Conservation (phyloP, 1,284 basidiomycete species). For the Meira nashicola region DNA sequence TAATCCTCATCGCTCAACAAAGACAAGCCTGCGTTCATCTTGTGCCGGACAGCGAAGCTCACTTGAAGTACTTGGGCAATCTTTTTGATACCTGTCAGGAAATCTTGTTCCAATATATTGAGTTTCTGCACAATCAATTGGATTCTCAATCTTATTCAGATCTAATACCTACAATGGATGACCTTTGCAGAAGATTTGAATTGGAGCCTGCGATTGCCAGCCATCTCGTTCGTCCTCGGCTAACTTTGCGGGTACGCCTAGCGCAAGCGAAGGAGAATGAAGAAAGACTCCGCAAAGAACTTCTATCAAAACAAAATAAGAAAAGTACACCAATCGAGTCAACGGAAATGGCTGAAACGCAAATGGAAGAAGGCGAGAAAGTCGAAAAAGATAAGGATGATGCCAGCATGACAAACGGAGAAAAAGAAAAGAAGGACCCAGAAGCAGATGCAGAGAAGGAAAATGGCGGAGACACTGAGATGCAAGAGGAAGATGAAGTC, state of each 20-base stretch:
- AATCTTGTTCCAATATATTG: conserved; percentile 48
- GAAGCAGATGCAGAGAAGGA: conserved; percentile 1
- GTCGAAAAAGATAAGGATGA: not conserved
- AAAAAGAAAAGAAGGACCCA: not conserved
- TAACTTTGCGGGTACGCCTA: conserved; percentile 1
- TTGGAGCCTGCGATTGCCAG: conserved; percentile 47
- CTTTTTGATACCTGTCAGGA: conserved; percentile 47
- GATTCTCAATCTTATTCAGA: conserved; percentile 34
- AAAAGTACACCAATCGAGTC: conserved; percentile 9
- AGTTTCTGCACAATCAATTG: conserved; percentile 44
- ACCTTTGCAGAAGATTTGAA: conserved; percentile 38
- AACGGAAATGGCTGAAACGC: not conserved
- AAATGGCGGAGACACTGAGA: not conserved
- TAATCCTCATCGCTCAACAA: conserved; percentile 49
- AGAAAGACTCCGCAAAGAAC: conserved; percentile 26
- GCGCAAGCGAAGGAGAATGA: conserved; percentile 23
- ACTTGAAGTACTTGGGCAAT: conserved; percentile 48
- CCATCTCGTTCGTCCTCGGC: conserved; percentile 38
- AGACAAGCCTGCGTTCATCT: conserved; percentile 47
- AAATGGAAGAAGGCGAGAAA: conserved; percentile 2
- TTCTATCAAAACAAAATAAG: conserved; percentile 31
- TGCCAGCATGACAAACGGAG: not conserved
- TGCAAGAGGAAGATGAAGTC: not conserved
- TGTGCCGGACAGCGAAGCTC: conserved; percentile 40
- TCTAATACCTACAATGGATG: conserved; percentile 31